These are phyloP conservation scores for Fraxinus platypoda DNA, from an alignment of 305 asterid species.

Conservation along the genomic window DNA sequence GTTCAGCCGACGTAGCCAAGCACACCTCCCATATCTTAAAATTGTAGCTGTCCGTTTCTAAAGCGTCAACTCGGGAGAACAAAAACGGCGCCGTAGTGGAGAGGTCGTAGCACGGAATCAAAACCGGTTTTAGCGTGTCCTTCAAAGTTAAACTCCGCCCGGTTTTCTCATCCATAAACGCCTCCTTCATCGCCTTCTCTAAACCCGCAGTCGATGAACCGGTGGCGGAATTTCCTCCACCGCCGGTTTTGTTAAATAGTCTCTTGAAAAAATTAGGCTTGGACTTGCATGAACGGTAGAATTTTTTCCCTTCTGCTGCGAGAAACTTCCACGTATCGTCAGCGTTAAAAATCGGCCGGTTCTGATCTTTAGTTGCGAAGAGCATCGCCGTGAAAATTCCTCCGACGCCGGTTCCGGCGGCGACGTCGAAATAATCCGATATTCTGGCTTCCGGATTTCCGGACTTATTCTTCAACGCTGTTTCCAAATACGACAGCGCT, in stretches of 20 bases:
- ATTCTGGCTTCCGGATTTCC: slow-evolving; percentile 56
- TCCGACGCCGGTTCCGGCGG: slow-evolving; percentile 81
- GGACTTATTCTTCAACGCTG: neutral
- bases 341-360: slow-evolving; percentile 64
- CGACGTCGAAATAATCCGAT: slow-evolving; percentile 89
- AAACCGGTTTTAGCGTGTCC: slow-evolving; percentile 81
- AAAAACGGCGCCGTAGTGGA: slow-evolving; percentile 81
- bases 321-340: slow-evolving; percentile 88
- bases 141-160: slow-evolving; percentile 70
- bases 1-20: slow-evolving; percentile 55
- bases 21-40: slow-evolving; percentile 94
- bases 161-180: slow-evolving; percentile 51
- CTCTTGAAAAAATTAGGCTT: slow-evolving; percentile 44
- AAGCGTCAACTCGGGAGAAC: slow-evolving; percentile 27
- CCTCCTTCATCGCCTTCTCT: slow-evolving; percentile 73
- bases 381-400: slow-evolving; percentile 87
- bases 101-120: slow-evolving; percentile 87
- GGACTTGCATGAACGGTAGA: slow-evolving; percentile 37
- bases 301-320: slow-evolving; percentile 54
- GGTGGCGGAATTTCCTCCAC: slow-evolving; percentile 24
- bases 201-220: slow-evolving; percentile 26
- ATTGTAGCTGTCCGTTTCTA: neutral
- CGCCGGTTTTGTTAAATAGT: slow-evolving; percentile 38
- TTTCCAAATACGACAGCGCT: slow-evolving; percentile 55
- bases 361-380: slow-evolving; percentile 56